Conservation (phyloP, 352 stramenopile genomes). For the Globisporangium barbulae region DNA sequence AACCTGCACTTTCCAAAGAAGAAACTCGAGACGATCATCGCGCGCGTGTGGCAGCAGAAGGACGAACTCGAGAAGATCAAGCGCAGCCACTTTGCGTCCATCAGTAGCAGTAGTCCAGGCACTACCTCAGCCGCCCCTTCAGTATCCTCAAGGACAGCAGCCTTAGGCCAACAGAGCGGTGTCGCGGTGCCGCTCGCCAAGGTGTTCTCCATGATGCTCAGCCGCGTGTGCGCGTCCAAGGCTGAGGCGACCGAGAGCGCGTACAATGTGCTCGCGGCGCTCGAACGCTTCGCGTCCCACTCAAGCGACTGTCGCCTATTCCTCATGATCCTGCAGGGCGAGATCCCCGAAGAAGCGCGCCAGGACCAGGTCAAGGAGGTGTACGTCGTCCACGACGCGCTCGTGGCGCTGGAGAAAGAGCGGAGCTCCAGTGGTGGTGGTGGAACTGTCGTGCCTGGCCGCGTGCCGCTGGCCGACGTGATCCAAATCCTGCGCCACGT, state of each 20-base stretch:
- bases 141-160: neutral
- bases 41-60: conserved; percentile 56
- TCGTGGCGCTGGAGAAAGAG: conserved; percentile 49
- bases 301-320: conserved; percentile 61
- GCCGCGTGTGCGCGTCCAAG: conserved; percentile 27
- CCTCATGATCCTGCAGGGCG: conserved; percentile 36
- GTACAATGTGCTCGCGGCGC: conserved; percentile 53
- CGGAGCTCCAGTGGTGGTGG: conserved; percentile 20
- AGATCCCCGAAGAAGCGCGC: conserved; percentile 46
- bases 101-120: neutral
- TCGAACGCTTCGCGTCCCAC: conserved; percentile 35
- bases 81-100: conserved; percentile 19
- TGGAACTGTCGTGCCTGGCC: conserved; percentile 13
- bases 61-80: conserved; percentile 47
- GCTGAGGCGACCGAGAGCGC: conserved; percentile 46
- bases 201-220: conserved; percentile 35
- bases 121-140: neutral
- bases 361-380: conserved; percentile 43
- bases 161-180: neutral
- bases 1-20: conserved; percentile 44
- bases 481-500: conserved; percentile 38
- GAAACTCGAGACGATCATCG: conserved; percentile 47
- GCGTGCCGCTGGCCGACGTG: conserved; percentile 41
- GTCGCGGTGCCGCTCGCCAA: conserved; percentile 23
- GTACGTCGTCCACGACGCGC: conserved; percentile 40